Evolutionary conservation across 768 basidiomycete genomes (phyloP).

Genomic region (Hygrophoropsis aurantiaca): DNA sequence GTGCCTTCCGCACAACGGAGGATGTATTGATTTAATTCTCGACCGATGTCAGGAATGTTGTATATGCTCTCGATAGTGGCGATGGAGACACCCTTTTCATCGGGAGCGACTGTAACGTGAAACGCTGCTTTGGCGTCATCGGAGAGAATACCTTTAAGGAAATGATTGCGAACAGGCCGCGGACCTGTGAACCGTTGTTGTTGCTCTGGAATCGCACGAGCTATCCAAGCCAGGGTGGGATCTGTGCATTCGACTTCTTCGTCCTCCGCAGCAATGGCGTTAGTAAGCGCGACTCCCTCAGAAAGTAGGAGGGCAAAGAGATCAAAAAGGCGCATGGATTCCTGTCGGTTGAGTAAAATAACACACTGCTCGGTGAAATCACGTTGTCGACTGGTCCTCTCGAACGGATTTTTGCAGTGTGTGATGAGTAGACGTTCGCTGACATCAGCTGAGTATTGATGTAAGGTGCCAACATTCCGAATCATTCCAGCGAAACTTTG

Average conservation of each 20-base stretch:
- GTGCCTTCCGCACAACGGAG: slow-evolving; percentile 1
- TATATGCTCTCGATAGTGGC: not conserved
- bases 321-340: slow-evolving; percentile 28
- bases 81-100: not conserved
- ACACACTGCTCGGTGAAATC: slow-evolving; percentile 29
- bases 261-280: slow-evolving; percentile 11
- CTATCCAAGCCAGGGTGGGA: not conserved
- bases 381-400: slow-evolving; percentile 28
- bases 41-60: slow-evolving; percentile 4
- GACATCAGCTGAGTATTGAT: slow-evolving; percentile 34
- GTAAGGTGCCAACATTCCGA: slow-evolving; percentile 24
- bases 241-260: slow-evolving; percentile 3
- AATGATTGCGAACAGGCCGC: slow-evolving; percentile 3
- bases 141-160: not conserved
- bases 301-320: not conserved
- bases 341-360: slow-evolving; percentile 26
- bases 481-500: slow-evolving; percentile 17
- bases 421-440: slow-evolving; percentile 33
- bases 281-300: not conserved
- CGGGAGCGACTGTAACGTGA: not conserved
- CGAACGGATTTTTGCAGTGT: slow-evolving; percentile 29
- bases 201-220: not conserved
- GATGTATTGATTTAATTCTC: slow-evolving; percentile 13
- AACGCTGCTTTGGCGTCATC: not conserved
- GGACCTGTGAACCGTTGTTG: not conserved